phyloP scores from a whole-genome alignment of 2,329 filamentous ascomycete genomes.

The Penicillium thymicola region DNA sequence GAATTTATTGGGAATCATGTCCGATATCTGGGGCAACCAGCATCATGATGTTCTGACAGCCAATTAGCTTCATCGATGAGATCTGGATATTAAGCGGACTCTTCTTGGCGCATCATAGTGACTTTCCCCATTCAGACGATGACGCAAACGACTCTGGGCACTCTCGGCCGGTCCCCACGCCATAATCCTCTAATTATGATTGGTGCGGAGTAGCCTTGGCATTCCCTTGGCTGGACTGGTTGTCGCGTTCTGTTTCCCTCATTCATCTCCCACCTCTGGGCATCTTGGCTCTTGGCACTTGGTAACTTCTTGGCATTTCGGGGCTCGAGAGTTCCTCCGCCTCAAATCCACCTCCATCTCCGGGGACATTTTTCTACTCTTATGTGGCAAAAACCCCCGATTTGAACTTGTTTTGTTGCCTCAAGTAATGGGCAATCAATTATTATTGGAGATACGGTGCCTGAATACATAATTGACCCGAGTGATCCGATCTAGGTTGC shows the following conservation, averaged over 20 bases:
- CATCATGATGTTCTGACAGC: not conserved
- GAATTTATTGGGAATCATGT: not conserved
- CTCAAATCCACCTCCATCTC: slow-evolving; percentile 20
- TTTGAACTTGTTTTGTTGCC: not conserved
- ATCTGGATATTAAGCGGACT: slow-evolving; percentile 8
- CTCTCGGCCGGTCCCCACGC: slow-evolving; percentile 9
- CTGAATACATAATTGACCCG: slow-evolving; percentile 4
- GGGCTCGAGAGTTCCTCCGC: slow-evolving; percentile 15
- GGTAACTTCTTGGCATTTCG: slow-evolving; percentile 17
- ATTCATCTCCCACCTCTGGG: not conserved
- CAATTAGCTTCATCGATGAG: slow-evolving; percentile 13
- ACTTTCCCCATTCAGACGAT: slow-evolving; percentile 6
- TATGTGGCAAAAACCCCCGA: not conserved
- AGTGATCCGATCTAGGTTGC: slow-evolving; percentile 8
- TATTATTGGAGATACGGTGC: not conserved
- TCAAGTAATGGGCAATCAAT: not conserved
- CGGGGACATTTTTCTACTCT: not conserved
- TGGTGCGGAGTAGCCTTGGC: slow-evolving; percentile 12
- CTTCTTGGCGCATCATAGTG: slow-evolving; percentile 13
- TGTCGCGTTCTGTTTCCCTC: not conserved
- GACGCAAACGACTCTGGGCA: slow-evolving; percentile 26
- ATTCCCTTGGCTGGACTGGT: not conserved
- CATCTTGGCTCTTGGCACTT: slow-evolving; percentile 21
- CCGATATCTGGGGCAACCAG: slow-evolving; percentile 16
- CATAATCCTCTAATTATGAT: slow-evolving; percentile 4